Evolutionary conservation across 164 flowering plant species (phyloP).

Genomic region (Vitis rupestris): DNA sequence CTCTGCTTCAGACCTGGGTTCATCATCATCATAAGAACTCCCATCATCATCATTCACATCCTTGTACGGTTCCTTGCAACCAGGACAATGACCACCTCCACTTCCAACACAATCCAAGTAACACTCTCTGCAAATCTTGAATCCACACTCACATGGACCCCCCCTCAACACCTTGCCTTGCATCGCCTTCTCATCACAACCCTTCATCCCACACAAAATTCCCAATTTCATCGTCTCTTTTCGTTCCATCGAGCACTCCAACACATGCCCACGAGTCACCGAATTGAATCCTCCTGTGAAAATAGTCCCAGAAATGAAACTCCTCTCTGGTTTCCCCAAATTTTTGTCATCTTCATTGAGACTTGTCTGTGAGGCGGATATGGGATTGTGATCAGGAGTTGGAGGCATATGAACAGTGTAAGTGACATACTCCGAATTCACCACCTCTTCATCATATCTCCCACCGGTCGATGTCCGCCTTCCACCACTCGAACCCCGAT

Average conservation of each 20-base stretch:
- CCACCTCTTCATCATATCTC: conserved; percentile 37
- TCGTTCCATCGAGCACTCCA: conserved; percentile 39
- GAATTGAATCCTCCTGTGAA: conserved; percentile 84
- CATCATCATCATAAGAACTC: conserved; percentile 26
- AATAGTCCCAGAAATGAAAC: conserved; percentile 62
- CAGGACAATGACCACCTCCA: conserved; percentile 68
- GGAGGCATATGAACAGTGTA: conserved; percentile 90
- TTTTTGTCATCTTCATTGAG: conserved; percentile 21
- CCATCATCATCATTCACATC: conserved; percentile 24
- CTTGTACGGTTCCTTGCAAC: conserved; percentile 72
- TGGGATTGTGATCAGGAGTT: conserved; percentile 66
- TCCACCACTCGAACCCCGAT: conserved; percentile 18
- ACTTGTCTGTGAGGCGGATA: conserved; percentile 45
- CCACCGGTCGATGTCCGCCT: conserved; percentile 38
- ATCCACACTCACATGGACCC: conserved; percentile 69
- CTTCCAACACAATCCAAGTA: conserved; percentile 49
- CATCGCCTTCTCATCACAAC: conserved; percentile 68
- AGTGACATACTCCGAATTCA: conserved; percentile 45
- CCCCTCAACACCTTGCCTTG: conserved; percentile 17
- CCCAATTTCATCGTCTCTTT: conserved; percentile 22
- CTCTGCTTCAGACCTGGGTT: conserved; percentile 44
- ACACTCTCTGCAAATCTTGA: conserved; percentile 71
- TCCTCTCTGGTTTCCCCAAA: conserved; percentile 22
- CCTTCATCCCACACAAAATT: conserved; percentile 59
- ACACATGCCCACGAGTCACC: conserved; percentile 66